A percentile compares a stretch with the other conserved stretches of the same genome.
Evolutionary conservation across 139 green algal species (phyloP).

Genomic region (Auxenochlorella pyrenoidosa): DNA sequence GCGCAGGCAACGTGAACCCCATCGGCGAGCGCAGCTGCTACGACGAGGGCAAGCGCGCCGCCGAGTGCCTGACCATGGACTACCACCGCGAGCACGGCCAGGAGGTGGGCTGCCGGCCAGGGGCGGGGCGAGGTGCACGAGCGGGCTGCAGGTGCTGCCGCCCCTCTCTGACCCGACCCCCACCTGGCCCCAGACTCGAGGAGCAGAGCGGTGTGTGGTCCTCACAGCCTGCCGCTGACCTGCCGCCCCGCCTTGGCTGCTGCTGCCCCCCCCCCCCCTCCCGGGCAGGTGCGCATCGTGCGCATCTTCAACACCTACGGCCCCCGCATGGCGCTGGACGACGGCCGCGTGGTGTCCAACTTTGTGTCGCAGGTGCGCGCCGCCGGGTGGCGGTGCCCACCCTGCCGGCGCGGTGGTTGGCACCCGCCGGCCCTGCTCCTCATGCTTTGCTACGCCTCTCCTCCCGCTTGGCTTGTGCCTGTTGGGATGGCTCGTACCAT

Average conservation of each 20-base stretch:
- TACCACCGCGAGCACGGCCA: constrained; percentile 93
- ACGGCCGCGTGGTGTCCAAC: constrained; percentile 98
- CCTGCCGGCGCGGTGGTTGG: too few species aligned
- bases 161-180: too few species aligned
- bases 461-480: neutral
- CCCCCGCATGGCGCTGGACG: constrained; percentile 98
- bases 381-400: too few species aligned
- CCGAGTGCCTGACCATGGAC: constrained; percentile 97
- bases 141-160: too few species aligned
- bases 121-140: neutral
- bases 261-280: neutral
- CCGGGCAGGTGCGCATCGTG: constrained; percentile 92
- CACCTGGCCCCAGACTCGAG: too few species aligned
- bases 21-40: constrained; percentile 98
- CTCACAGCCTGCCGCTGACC: neutral
- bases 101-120: constrained; percentile 55
- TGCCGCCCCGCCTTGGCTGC: neutral
- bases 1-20: constrained; percentile 94
- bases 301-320: constrained; percentile 99
- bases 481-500: too few species aligned
- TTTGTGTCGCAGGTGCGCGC: constrained; percentile 87
- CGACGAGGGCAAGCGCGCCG: constrained; percentile 98
- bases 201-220: too few species aligned
- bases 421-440: too few species aligned
- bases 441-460: too few species aligned